Evolutionary conservation across 2,329 filamentous ascomycete genomes (phyloP).

Genomic region (Trichophyton mentagrophytes): DNA sequence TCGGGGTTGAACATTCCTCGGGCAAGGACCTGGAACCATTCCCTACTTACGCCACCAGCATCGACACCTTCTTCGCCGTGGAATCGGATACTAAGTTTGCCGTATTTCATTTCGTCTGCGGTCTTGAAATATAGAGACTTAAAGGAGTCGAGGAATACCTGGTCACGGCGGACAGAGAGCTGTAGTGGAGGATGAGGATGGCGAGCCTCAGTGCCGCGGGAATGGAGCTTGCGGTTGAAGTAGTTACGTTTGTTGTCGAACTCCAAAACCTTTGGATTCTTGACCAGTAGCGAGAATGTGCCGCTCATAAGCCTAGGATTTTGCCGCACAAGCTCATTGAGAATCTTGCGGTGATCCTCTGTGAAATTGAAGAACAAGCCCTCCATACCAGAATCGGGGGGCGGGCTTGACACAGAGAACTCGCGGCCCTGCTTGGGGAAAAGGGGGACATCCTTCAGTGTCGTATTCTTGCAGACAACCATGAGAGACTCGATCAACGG

Average conservation of each 20-base stretch:
- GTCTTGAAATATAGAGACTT: constrained; percentile 95
- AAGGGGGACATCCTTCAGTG: constrained; percentile 53
- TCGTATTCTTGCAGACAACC: constrained; percentile 98
- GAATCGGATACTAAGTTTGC: constrained; percentile 95
- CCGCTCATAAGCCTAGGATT: constrained; percentile 98
- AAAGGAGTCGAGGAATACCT: constrained; percentile 97
- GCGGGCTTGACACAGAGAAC: constrained; percentile 59
- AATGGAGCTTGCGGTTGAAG: constrained; percentile 88
- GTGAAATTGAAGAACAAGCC: constrained; percentile 94
- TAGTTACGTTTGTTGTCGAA: constrained; percentile 99
- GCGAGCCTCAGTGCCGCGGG: constrained; percentile 55
- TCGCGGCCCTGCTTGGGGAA: constrained; percentile 46
- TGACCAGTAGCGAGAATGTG: constrained; percentile 87
- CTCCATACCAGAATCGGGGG: constrained; percentile 70
- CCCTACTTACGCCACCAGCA: constrained; percentile 89
- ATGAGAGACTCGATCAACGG: constrained; percentile 93
- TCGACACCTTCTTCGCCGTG: constrained; percentile 96
- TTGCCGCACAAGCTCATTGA: constrained; percentile 93
- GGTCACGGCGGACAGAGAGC: constrained; percentile 78
- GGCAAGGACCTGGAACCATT: constrained; percentile 97
- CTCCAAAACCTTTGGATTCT: constrained; percentile 96
- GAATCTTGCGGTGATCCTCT: constrained; percentile 90
- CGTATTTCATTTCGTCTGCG: constrained; percentile 96
- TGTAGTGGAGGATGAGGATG: constrained; percentile 66
- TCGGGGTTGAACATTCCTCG: constrained; percentile 98